Evolutionary conservation across 192 early-diverging fungal genomes (phyloP), one percentile per base, ranked within the genome.

Genomic region (Linnemannia exigua): DNA sequence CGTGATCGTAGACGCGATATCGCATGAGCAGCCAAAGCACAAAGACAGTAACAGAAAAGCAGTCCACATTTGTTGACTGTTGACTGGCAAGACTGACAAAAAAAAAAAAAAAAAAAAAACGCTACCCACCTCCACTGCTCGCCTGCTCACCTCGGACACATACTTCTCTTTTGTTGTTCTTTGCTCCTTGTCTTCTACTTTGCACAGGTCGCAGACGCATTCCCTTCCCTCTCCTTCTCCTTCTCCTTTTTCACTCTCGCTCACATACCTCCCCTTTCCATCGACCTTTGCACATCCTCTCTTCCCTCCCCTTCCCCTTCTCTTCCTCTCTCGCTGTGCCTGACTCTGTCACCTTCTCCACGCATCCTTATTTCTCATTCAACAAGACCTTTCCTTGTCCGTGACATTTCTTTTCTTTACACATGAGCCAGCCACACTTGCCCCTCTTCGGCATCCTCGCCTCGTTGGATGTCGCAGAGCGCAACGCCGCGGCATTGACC

Each of bases 401-500:
- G 33, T 17, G 31, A 33, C 15, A 68, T 15, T 31, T 15, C 20
- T 35, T 8, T 70, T 74, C 33, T 12, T 61, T 35, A 69, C 61
- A 67, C 69, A 86, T 86, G 84, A 86, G 84, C 44, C 78, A 86
- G 69, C 84, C 84, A 71, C 84, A 86, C 28, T 88, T 97, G 73
- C 87, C 93, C 66, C 89, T 94, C 66, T 97, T 95, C 81, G 95
- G 94, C 93, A 94, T 93, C 74, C 93, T 98, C 67, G 94, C 96
- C 50, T 94, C 94, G n/a, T 82, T 96, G 35, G 94, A 97, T 81
- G 90, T 88, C 66, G 72, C 72, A 48, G 91, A 90, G 76, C 91
- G 97, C 47, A 80, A 90, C 44, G 82, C 89, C 12, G 96, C 97
- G 8, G 94, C 95, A 31, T 74, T 90, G 54, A 83, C 84, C 35